Conservation (phyloP, 805 yeast genomes). For the Peterozyma toletana region DNA sequence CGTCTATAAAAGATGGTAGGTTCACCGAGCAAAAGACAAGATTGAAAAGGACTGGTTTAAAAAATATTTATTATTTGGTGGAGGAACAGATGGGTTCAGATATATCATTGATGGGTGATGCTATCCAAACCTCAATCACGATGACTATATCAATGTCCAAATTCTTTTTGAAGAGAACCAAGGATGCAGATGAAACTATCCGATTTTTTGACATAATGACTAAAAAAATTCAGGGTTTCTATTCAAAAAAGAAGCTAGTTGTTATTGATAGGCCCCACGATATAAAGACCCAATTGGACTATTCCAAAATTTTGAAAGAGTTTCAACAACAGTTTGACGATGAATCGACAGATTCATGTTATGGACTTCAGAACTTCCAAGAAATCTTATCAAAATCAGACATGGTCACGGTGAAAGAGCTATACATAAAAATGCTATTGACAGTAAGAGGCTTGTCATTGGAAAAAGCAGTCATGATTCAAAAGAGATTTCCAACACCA, state of each 20-base stretch:
- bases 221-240: slow-evolving; percentile 29
- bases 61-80: slow-evolving; percentile 64
- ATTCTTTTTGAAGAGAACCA: slow-evolving; percentile 63
- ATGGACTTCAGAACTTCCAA: slow-evolving; percentile 51
- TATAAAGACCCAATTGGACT: slow-evolving; percentile 44
- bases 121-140: slow-evolving; percentile 72
- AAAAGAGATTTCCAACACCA: slow-evolving; percentile 67
- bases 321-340: slow-evolving; percentile 36
- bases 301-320: slow-evolving; percentile 27
- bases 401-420: slow-evolving; percentile 65
- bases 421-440: slow-evolving; percentile 72
- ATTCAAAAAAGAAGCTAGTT: slow-evolving; percentile 30
- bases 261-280: slow-evolving; percentile 43
- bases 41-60: slow-evolving; percentile 59
- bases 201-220: slow-evolving; percentile 48
- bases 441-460: slow-evolving; percentile 73
- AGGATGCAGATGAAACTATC: slow-evolving; percentile 69
- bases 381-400: slow-evolving; percentile 63
- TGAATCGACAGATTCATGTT: slow-evolving; percentile 29
- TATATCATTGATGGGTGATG: slow-evolving; percentile 43
- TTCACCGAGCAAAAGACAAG: slow-evolving; percentile 83
- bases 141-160: slow-evolving; percentile 57
- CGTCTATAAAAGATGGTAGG: slow-evolving; percentile 82
- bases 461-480: slow-evolving; percentile 80
- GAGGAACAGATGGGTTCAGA: slow-evolving; percentile 62